Conservation (phyloP, 2,329 filamentous ascomycete species). For the Orbilia ellipsospora region DNA sequence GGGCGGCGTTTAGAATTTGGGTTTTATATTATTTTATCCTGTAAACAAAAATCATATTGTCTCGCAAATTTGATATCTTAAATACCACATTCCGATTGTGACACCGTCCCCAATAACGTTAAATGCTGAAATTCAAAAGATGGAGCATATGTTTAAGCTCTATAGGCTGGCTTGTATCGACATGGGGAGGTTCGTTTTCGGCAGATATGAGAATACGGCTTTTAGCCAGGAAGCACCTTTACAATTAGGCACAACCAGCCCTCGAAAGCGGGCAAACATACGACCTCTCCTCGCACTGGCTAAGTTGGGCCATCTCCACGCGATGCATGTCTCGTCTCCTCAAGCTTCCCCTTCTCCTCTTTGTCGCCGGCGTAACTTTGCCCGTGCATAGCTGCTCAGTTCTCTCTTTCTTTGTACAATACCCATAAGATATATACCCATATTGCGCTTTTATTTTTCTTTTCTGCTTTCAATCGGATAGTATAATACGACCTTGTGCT, state of each 20-base stretch:
- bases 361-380: conserved; percentile 12
- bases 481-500: conserved; percentile 5
- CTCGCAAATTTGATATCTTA: no score
- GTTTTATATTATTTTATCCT: no score
- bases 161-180: not conserved
- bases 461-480: conserved; percentile 3
- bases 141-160: no score
- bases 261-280: no score
- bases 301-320: conserved; percentile 22
- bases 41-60: no score
- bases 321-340: conserved; percentile 17
- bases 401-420: conserved; percentile 28
- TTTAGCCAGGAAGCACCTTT: conserved; percentile 14
- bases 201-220: conserved; percentile 5
- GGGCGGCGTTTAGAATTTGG: no score
- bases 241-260: no score
- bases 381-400: conserved; percentile 22
- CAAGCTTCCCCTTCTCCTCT: conserved; percentile 18
- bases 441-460: conserved; percentile 21
- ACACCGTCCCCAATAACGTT: no score
- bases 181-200: not conserved
- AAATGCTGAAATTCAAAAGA: no score
- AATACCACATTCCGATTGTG: no score
- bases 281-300: no score
- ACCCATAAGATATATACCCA: conserved; percentile 28